These are phyloP conservation scores for Sporisorium reilianum DNA, from an alignment of 1,284 basidiomycete genomes.

Conservation along the genomic window DNA sequence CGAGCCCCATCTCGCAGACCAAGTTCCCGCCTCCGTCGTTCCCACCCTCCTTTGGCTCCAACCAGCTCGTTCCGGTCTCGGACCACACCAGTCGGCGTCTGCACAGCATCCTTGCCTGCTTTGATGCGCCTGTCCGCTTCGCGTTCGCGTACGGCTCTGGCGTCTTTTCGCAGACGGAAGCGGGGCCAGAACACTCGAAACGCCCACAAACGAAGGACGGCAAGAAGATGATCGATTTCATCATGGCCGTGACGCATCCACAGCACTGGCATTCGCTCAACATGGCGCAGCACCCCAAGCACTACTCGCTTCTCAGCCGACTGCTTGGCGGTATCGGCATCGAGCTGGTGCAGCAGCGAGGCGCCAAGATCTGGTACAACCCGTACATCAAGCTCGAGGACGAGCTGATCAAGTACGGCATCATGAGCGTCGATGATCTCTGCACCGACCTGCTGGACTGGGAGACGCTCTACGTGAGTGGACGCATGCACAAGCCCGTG, in stretches of 20 bases:
- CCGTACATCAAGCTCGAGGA: slow-evolving; percentile 62
- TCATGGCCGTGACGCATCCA: slow-evolving; percentile 92
- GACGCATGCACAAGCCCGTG: slow-evolving; percentile 93
- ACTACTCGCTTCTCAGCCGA: slow-evolving; percentile 90
- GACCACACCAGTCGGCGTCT: slow-evolving; percentile 36
- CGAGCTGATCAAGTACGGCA: slow-evolving; percentile 96
- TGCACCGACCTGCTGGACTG: slow-evolving; percentile 91
- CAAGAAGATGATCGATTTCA: slow-evolving; percentile 85
- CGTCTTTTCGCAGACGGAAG: slow-evolving; percentile 88
- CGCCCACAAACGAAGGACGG: slow-evolving; percentile 68
- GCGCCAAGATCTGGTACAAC: slow-evolving; percentile 85
- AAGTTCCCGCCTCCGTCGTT: slow-evolving; percentile 44
- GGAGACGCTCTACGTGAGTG: slow-evolving; percentile 92
- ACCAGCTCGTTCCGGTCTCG: slow-evolving; percentile 57
- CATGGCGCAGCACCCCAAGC: slow-evolving; percentile 85
- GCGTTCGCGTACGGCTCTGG: slow-evolving; percentile 96
- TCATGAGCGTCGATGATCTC: slow-evolving; percentile 89
- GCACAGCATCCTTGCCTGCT: slow-evolving; percentile 69
- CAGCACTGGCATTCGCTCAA: slow-evolving; percentile 95
- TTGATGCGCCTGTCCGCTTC: slow-evolving; percentile 85
- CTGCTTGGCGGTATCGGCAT: slow-evolving; percentile 82
- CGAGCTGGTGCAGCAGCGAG: slow-evolving; percentile 80
- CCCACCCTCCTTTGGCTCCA: slow-evolving; percentile 57
- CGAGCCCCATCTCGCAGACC: slow-evolving; percentile 19
- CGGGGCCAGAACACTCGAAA: slow-evolving; percentile 58